Base-by-base conservation (phyloP, 768 basidiomycete species). In the Naganishia randhawae region DNA sequence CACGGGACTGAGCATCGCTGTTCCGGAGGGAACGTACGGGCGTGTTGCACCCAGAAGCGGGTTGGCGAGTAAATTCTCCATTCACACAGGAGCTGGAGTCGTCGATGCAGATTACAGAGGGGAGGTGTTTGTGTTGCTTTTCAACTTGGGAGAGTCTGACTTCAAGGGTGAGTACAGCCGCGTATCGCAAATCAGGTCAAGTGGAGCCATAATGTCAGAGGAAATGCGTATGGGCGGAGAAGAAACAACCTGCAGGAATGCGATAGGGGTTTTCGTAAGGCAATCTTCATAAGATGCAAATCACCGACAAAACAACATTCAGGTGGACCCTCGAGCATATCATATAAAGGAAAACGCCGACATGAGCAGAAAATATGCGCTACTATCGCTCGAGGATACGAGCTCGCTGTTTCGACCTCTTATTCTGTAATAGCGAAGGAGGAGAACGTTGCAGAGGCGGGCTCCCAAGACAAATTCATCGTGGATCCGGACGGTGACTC, bases 101-200 rank as follows among this genome's bases (percentile, higher is more conserved):
- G 86, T 99, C 61, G 96, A 99, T 71, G 91, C 92, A 8, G 96
- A 99, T 79, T 98, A 99, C 80, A 85, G 96, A 63, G 96, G 96
- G 25, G 83, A 87, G 14, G 86, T 99, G 52, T 92, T 89, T 75
- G 91, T 98, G 39, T 83, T 99, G 32, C 83, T 99, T 50, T 97
- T 92, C 85, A 98, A 99, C 78, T 85, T 88, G 66, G 89, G 89
- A 0, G 91, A 96, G 78, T 83, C 86, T 68, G 92, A 97, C 74
- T 99, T 97, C 76, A 82, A 89, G 80, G 88, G 93, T 90, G 39
- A 63, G 76, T 71, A 74, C 51, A 11, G 11, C 1, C 13, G 32
- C 29, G 37, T n/a, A 39, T 39, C 6, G 37, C 16, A 45, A 27
- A 1, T 42, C 16, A 22, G 10, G 17, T 22, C 14, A 25, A 14